Percentiles rank a stretch among this genome's conserved stretches.
These are phyloP conservation scores for Simplicillium sp. DNA, from an alignment of 2,329 filamentous ascomycete genomes.

Conservation along the genomic window DNA sequence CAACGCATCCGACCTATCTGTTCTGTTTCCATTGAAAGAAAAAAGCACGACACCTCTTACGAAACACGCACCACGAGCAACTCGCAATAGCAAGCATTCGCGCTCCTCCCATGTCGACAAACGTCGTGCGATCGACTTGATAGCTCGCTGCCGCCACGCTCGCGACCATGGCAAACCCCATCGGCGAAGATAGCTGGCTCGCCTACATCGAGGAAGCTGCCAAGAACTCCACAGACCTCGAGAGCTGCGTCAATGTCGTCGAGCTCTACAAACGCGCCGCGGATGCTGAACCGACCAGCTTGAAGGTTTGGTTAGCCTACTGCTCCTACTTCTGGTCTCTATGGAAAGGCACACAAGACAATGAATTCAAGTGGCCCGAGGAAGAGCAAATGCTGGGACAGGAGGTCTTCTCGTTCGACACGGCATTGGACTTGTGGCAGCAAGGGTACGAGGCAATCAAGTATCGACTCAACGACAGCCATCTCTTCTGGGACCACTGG, in stretches of 20 bases:
- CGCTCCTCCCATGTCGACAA: too few species aligned
- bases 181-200: constrained; percentile 70
- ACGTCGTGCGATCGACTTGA: too few species aligned
- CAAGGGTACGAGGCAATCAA: constrained; percentile 63
- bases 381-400: constrained; percentile 61
- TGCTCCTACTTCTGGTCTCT: constrained; percentile 70
- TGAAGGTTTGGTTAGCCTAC: constrained; percentile 67
- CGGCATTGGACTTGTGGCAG: constrained; percentile 60
- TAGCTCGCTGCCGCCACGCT: not conserved
- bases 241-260: constrained; percentile 59
- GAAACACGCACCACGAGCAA: too few species aligned
- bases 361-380: constrained; percentile 47
- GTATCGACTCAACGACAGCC: constrained; percentile 68
- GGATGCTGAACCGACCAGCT: constrained; percentile 61
- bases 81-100: too few species aligned
- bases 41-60: too few species aligned
- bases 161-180: constrained; percentile 40
- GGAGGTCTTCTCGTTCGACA: constrained; percentile 61
- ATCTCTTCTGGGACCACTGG: constrained; percentile 72
- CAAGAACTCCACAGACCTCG: constrained; percentile 48
- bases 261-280: constrained; percentile 65
- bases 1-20: too few species aligned
- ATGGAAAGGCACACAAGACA: constrained; percentile 51
- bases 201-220: constrained; percentile 68
- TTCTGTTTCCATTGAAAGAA: too few species aligned